Evolutionary conservation across 2,329 filamentous ascomycete genomes (phyloP), one percentile per base, ranked within the genome.

Genomic region (Cylindrodendrum hubeiense): DNA sequence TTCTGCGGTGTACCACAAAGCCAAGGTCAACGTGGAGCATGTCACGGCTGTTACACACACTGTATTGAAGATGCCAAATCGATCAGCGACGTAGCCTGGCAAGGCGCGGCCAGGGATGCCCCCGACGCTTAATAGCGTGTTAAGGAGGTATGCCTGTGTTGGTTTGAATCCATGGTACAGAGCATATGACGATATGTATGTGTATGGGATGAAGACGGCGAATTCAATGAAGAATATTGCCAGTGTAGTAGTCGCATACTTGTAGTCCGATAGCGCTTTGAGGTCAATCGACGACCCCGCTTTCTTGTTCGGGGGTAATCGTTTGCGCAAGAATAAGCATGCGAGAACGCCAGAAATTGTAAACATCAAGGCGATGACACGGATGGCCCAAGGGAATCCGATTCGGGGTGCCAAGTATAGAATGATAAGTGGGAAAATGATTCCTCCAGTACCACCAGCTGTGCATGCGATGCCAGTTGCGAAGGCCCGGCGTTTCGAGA

Each of bases 381-480:
- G 74, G 4, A 77, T 67, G 3, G 76, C 66, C 78, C 78, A 79
- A 0, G 65, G 52, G 24, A 78, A 79, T 2, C 77, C 78, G 8
- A 77, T 63, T 2, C 44, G 53, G 3, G 77, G 74, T 2, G 68
- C 65, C 2, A 73, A 58, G 47, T 73, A 76, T 3, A 73, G 65
- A n/a, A 78, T 74, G 49, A 77, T 69, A 4, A 79, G 66, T 0
- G 77, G 76, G 26, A 89, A 90, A 0, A 83, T 75, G 37, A 90
- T 82, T 9, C 88, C 89, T 12, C 88, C 89, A 6, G 89, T 73
- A 4, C 86, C 87, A 17, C 87, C 87, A 3, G 91, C 92, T 0
- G 89, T 88, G 15, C 89, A 87, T 6, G 91, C 90, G 43, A 94
- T 81, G 7, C 92, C 92, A 1, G 90, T 93, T 2, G 91, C 91